These are phyloP conservation scores for Flaveria ramosissima DNA, from an alignment of 129 eudicot genomes.

Conservation along the genomic window DNA sequence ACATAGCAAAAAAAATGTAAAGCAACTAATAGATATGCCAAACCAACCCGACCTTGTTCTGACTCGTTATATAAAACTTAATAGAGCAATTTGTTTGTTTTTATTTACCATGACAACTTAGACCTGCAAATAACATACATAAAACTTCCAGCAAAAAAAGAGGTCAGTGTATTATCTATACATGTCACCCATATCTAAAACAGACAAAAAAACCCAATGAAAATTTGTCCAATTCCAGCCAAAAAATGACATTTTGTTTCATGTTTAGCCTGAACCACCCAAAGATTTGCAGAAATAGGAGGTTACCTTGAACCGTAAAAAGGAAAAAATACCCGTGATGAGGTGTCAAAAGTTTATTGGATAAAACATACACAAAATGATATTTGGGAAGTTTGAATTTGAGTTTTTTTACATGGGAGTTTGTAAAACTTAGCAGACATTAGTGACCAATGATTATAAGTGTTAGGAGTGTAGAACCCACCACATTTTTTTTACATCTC, in stretches of 20 bases:
- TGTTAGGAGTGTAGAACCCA: too few species aligned
- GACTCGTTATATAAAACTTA: conserved; percentile 13
- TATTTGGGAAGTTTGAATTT: background rate
- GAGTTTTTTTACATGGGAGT: background rate
- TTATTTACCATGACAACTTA: conserved; percentile 49
- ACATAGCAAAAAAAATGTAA: too few species aligned
- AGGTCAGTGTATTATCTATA: too few species aligned
- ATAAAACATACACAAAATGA: too few species aligned
- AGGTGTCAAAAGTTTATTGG: too few species aligned
- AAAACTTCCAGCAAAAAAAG: too few species aligned
- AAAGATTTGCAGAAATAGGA: background rate
- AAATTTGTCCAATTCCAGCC: background rate
- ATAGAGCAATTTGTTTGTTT: conserved; percentile 42
- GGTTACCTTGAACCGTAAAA: background rate
- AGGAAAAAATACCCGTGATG: too few species aligned
- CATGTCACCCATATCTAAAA: too few species aligned
- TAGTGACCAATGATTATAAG: background rate
- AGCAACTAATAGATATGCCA: background rate
- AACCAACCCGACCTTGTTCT: background rate
- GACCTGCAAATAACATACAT: conserved; percentile 38
- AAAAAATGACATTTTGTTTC: background rate
- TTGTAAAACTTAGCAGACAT: background rate
- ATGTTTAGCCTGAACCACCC: background rate
- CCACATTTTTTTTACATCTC: too few species aligned
- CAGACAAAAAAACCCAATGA: too few species aligned